Base-by-base conservation (phyloP, 352 stramenopile genomes). In the Globisporangium nunn region DNA sequence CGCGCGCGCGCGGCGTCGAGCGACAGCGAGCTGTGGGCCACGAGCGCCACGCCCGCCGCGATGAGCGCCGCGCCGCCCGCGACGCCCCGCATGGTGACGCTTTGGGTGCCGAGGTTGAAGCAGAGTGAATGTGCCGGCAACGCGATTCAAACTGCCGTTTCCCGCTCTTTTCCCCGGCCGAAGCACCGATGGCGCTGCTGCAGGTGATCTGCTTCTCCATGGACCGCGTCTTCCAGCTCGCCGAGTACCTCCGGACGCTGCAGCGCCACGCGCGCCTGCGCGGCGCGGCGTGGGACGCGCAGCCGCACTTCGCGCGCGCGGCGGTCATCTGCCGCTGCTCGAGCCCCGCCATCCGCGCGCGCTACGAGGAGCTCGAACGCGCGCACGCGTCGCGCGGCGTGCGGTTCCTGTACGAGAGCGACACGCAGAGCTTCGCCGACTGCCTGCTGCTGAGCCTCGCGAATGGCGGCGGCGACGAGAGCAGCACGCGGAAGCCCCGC, bases 121-220 rank as follows among this genome's bases (percentile, higher is more conserved):
- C 23, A 47, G n/a, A 14, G 45, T 50, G n/a, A 35, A 33, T 17
- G 14, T 8, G 23, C 23, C 33, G 33, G 33, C 33, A 37, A 37
- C 33, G 23, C 23, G 23, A 23, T 23, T 23, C 23, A 23, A 23
- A 23, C 23, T 23, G 23, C 23, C 23, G 23, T 23, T 23, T 23
- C 23, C 23, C 23, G 23, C 23, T 23, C 23, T 23, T 23, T 23
- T 23, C 23, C 23, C 23, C 23, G 23, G 23, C 23, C 23, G 23
- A 23, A 23, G 23, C 23, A 23, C 23, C 23, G 48, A 12, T 7
- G 50, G 23, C 43, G 58, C 58, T 50, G 63, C 65, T 84, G 33
- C 70, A 75, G 44, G 61, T 86, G 43, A 59, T 86, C 23, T 84
- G 71, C 67, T 86, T 82, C 70, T 86, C 75, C 1, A 85, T 82